Conservation (phyloP, 2,329 filamentous ascomycete genomes). For the Gremmenia infestans region DNA sequence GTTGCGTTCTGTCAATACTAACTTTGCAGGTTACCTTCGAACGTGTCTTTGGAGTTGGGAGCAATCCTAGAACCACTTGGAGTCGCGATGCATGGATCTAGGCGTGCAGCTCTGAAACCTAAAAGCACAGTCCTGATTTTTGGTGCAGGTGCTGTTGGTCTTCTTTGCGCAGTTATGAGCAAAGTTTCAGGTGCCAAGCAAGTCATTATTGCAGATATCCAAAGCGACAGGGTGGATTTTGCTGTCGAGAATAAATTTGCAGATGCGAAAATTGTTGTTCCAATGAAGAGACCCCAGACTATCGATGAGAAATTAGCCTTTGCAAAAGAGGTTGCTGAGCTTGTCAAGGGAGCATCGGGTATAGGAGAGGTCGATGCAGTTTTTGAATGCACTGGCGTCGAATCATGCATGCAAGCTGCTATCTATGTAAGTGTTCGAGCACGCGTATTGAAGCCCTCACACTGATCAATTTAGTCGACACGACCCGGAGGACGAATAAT, state of each 20-base stretch:
- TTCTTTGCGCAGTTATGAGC: constrained; percentile 39
- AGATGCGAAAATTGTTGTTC: constrained; percentile 27
- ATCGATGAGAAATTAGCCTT: constrained; percentile 31
- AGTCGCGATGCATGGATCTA: constrained; percentile 83
- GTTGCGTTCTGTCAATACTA: neutral
- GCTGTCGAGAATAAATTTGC: constrained; percentile 43
- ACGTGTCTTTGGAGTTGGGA: constrained; percentile 86
- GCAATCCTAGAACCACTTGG: constrained; percentile 85
- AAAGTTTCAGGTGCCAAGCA: constrained; percentile 78
- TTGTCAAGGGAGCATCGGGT: constrained; percentile 51
- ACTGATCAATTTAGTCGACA: constrained; percentile 42
- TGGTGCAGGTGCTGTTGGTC: constrained; percentile 88
- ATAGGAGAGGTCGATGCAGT: constrained; percentile 58
- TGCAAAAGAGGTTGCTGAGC: constrained; percentile 32
- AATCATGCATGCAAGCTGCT: constrained; percentile 50
- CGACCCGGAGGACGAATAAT: constrained; percentile 65
- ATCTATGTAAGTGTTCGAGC: constrained; percentile 59
- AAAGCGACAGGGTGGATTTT: constrained; percentile 79
- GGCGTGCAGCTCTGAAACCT: constrained; percentile 71
- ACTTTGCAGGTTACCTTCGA: constrained; percentile 40
- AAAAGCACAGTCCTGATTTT: constrained; percentile 85
- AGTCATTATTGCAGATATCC: constrained; percentile 91
- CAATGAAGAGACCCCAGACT: constrained; percentile 26
- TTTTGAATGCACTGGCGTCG: constrained; percentile 56
- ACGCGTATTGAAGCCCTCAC: constrained; percentile 46